Percentiles rank a stretch among this genome's conserved stretches.
Conservation (phyloP, 164 flowering plant genomes). For the Vitis cinerea region DNA sequence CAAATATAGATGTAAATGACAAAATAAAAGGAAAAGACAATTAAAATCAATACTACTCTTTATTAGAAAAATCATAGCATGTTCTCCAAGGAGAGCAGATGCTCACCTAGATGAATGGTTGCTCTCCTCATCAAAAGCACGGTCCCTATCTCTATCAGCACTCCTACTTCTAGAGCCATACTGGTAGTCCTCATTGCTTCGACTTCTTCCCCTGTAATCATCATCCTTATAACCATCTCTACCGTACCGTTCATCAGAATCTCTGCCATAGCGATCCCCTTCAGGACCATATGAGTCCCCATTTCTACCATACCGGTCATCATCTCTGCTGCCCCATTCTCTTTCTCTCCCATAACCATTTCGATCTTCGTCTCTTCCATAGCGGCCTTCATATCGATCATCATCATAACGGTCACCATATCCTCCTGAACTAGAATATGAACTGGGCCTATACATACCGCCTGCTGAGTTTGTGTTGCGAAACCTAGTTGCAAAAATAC, state of each 20-base stretch:
- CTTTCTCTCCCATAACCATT: constrained; percentile 80
- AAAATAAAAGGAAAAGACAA: not conserved
- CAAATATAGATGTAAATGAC: no score
- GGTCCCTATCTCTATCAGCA: constrained; percentile 64
- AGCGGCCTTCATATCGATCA: constrained; percentile 57
- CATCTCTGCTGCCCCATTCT: constrained; percentile 67
- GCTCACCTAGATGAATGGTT: constrained; percentile 80
- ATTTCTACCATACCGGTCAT: constrained; percentile 62
- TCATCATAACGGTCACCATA: constrained; percentile 69
- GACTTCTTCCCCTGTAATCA: constrained; percentile 64
- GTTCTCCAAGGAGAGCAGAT: not conserved
- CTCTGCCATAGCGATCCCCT: constrained; percentile 65
- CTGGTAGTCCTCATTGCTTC: constrained; percentile 56
- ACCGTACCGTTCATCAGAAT: constrained; percentile 60
- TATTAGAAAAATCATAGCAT: not conserved
- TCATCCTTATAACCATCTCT: constrained; percentile 73
- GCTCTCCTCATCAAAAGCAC: constrained; percentile 69
- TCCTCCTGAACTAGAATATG: constrained; percentile 49
- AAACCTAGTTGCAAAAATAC: constrained; percentile 36
- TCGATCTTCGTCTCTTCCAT: constrained; percentile 60
- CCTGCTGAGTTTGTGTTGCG: constrained; percentile 57
- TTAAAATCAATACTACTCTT: no score
- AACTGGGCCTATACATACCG: constrained; percentile 73
- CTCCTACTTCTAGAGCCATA: constrained; percentile 74
- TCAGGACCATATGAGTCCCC: constrained; percentile 64